Percentiles rank a stretch among this genome's conserved stretches.
Evolutionary conservation across 768 basidiomycete genomes (phyloP).

Genomic region (Suillus americanus): DNA sequence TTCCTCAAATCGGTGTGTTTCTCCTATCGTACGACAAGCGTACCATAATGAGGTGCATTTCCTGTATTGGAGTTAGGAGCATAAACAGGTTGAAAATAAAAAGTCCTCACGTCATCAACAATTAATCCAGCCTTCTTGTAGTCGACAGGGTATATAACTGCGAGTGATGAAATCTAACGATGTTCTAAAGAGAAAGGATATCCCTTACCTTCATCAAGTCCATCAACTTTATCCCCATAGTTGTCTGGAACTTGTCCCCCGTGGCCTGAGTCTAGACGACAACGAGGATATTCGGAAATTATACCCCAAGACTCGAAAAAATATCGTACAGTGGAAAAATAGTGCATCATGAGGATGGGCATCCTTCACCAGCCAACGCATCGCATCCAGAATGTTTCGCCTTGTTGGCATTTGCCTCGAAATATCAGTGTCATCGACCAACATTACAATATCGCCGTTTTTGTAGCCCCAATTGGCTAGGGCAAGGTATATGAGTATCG

Average conservation of each 20-base stretch:
- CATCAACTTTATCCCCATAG: slow-evolving; percentile 78
- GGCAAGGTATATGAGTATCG: background rate
- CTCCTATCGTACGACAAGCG: background rate
- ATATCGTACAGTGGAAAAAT: slow-evolving; percentile 69
- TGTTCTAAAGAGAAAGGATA: background rate
- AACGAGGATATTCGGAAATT: background rate
- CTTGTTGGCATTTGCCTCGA: slow-evolving; percentile 48
- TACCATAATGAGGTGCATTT: slow-evolving; percentile 43
- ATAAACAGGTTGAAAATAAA: background rate
- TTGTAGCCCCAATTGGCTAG: slow-evolving; percentile 48
- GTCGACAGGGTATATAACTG: slow-evolving; percentile 89
- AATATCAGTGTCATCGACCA: slow-evolving; percentile 47
- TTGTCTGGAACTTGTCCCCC: slow-evolving; percentile 87
- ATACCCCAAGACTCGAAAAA: background rate
- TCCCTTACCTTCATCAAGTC: slow-evolving; percentile 70
- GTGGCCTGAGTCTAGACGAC: slow-evolving; percentile 79
- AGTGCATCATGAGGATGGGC: slow-evolving; percentile 72
- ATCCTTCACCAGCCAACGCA: slow-evolving; percentile 66
- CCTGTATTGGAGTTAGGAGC: slow-evolving; percentile 23
- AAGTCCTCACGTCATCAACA: slow-evolving; percentile 64
- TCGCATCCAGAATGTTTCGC: slow-evolving; percentile 54
- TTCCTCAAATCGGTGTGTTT: background rate
- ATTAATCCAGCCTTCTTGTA: slow-evolving; percentile 76
- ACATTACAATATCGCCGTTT: slow-evolving; percentile 55
- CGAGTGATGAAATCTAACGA: background rate